phyloP scores from a whole-genome alignment of 129 eudicot species.

The Smallanthus sonchifolius region DNA sequence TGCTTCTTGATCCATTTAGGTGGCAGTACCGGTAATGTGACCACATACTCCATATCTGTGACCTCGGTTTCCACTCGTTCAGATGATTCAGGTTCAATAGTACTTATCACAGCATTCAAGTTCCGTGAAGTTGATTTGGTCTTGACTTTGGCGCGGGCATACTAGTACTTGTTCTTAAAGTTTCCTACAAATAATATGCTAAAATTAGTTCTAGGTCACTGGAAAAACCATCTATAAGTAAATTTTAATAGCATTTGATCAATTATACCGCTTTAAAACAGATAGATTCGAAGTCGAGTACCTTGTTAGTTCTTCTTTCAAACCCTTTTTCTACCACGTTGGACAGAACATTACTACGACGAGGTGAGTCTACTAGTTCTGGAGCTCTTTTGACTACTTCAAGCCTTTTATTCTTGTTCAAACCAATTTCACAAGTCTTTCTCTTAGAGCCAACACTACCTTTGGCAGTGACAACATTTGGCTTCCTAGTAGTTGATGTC shows the following conservation, averaged over 20 bases:
- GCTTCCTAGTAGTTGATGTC: not conserved
- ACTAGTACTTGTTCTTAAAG: not conserved
- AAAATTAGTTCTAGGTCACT: not conserved
- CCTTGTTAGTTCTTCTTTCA: constrained; percentile 13
- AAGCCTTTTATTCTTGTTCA: constrained; percentile 27
- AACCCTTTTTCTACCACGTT: constrained; percentile 42
- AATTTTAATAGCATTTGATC: not conserved
- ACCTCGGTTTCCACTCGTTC: not conserved
- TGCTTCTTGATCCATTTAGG: not conserved
- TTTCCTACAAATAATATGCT: not conserved
- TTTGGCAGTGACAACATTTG: not conserved
- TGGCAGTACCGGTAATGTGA: not conserved
- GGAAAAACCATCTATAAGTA: not conserved
- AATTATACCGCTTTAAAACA: constrained; percentile 38
- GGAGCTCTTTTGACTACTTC: constrained; percentile 39
- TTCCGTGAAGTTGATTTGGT: not conserved
- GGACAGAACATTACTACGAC: constrained; percentile 28
- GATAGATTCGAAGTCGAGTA: not conserved
- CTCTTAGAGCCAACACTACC: constrained; percentile 25
- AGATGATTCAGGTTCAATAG: not conserved
- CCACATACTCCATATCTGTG: not conserved
- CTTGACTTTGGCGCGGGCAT: not conserved
- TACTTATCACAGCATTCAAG: not conserved
- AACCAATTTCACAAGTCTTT: constrained; percentile 40
- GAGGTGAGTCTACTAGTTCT: constrained; percentile 45